Conservation (phyloP, 495 filamentous ascomycete genomes). For the Xylaria venustula region DNA sequence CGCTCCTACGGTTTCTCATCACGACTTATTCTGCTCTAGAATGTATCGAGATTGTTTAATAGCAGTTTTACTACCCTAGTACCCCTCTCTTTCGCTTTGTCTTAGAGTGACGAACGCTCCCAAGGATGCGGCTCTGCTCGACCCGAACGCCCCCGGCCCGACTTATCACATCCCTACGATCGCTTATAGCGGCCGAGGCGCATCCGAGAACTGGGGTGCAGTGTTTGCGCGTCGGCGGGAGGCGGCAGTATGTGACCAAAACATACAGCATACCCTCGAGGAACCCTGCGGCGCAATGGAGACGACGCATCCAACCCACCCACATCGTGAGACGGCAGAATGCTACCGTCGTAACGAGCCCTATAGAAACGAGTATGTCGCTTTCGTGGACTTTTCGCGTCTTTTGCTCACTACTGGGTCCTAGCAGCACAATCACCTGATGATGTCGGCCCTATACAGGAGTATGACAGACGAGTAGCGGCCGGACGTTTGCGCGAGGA, state of each 20-base stretch:
- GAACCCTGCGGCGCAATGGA: not conserved
- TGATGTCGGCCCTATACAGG: conserved; percentile 68
- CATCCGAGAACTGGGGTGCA: not conserved
- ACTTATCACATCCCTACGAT: conserved; percentile 7
- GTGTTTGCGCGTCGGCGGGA: conserved; percentile 10
- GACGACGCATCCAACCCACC: not conserved
- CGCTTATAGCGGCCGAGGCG: not conserved
- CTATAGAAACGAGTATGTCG: conserved; percentile 12
- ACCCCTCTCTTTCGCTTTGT: not conserved
- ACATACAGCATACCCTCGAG: not conserved
- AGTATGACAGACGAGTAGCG: conserved; percentile 80
- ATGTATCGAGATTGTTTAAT: not conserved
- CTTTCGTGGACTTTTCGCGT: not conserved
- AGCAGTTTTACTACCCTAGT: not conserved
- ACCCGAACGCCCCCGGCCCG: not conserved
- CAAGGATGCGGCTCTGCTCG: conserved; percentile 10
- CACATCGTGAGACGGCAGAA: not conserved
- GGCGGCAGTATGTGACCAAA: conserved; percentile 9
- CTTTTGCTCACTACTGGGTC: conserved; percentile 3
- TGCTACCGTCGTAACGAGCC: not conserved
- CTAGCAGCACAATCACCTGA: conserved; percentile 17
- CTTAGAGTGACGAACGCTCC: not conserved
- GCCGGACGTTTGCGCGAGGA: conserved; percentile 76
- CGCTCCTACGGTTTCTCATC: no score
- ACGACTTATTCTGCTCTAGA: not conserved